Percentiles rank a stretch among this genome's conserved stretches.
Conservation (phyloP, 371 early-diverging fungal genomes). For the Mortierella sp. region DNA sequence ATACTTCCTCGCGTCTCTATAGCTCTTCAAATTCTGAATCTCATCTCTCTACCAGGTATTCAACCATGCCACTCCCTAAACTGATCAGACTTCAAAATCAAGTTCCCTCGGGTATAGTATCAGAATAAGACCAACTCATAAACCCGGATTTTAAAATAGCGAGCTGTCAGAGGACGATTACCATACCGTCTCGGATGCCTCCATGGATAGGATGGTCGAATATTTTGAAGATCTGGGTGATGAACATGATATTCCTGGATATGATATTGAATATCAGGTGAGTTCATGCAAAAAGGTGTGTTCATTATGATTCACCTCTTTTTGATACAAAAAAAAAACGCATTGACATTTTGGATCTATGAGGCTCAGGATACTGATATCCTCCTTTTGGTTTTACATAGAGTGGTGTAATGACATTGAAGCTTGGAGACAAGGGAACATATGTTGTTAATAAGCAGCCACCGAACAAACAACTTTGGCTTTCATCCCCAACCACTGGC, state of each 20-base stretch:
- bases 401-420: slow-evolving; percentile 91
- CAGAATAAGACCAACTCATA: neutral
- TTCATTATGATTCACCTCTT: neutral
- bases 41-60: slow-evolving; percentile 30
- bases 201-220: slow-evolving; percentile 79
- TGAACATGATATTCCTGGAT: slow-evolving; percentile 74
- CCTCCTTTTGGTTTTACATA: slow-evolving; percentile 8
- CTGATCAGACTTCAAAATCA: too few relatives aligned
- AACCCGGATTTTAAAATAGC: slow-evolving; percentile 40
- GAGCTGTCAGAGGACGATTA: slow-evolving; percentile 71
- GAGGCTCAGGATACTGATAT: neutral
- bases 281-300: slow-evolving; percentile 57
- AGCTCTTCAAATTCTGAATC: slow-evolving; percentile 25
- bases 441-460: slow-evolving; percentile 99
- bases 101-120: neutral
- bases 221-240: slow-evolving; percentile 87
- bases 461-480: slow-evolving; percentile 98
- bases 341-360: neutral
- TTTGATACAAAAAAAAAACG: neutral
- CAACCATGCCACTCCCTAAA: too few relatives aligned
- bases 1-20: slow-evolving; percentile 7
- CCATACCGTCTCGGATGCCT: slow-evolving; percentile 76
- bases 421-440: slow-evolving; percentile 87
- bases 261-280: slow-evolving; percentile 89
- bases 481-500: slow-evolving; percentile 96